A percentile compares a stretch with the other conserved stretches of the same genome.
Evolutionary conservation across 352 stramenopile genomes (phyloP).

Genomic region (Pythium apleroticum): DNA sequence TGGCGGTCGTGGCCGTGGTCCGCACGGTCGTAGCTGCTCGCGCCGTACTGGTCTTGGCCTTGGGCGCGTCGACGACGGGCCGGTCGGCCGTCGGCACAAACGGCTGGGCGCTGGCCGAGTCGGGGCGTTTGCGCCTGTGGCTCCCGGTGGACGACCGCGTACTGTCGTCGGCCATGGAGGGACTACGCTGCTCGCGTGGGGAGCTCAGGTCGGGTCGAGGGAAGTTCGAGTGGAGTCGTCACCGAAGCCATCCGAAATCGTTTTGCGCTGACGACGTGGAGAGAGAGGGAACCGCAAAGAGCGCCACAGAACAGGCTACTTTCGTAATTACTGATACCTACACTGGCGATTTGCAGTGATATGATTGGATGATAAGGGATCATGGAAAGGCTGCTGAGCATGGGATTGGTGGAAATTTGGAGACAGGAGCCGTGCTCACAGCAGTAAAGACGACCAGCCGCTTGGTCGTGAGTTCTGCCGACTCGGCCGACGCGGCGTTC

Average conservation of each 20-base stretch:
- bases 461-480: neutral
- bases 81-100: neutral
- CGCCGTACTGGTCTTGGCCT: neutral
- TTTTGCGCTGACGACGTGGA: slow-evolving; percentile 18
- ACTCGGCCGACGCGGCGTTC: neutral
- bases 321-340: slow-evolving; percentile 10
- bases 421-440: neutral
- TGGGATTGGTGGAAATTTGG: slow-evolving; percentile 29
- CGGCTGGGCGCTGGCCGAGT: neutral
- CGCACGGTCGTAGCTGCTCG: slow-evolving; percentile 3
- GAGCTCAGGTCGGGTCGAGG: slow-evolving; percentile 5
- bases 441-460: neutral
- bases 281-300: slow-evolving; percentile 7
- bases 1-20: neutral
- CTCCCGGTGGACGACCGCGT: neutral
- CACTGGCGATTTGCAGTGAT: neutral
- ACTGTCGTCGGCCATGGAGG: neutral
- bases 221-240: slow-evolving; percentile 20
- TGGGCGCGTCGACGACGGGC: neutral
- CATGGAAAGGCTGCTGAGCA: neutral
- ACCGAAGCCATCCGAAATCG: slow-evolving; percentile 37
- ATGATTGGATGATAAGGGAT: slow-evolving; percentile 14
- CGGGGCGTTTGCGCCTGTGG: neutral
- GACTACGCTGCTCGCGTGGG: neutral
- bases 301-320: neutral